Conservation (phyloP, 805 yeast genomes). For the Suhomyces xylopsoci region DNA sequence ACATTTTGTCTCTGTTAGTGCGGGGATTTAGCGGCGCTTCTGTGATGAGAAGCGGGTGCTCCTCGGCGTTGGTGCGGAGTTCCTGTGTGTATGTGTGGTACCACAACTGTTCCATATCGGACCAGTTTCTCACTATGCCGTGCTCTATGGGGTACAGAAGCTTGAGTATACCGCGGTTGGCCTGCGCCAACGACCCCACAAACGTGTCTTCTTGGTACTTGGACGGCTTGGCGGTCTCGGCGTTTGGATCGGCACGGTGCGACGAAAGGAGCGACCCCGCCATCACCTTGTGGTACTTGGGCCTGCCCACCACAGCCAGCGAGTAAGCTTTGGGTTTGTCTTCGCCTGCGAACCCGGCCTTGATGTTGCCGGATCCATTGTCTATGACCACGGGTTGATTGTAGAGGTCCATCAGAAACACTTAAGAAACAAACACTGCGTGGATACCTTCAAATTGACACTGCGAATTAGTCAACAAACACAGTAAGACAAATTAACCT, state of each 20-base stretch:
- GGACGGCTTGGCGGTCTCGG: constrained; percentile 7
- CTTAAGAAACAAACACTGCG: too few relatives aligned
- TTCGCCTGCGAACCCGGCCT: constrained; percentile 93
- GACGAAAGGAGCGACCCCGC: constrained; percentile 40
- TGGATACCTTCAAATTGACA: too few relatives aligned
- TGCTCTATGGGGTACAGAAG: constrained; percentile 72
- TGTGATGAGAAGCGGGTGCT: constrained; percentile 83
- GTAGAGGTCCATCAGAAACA: constrained; percentile 30
- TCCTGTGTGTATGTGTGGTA: constrained; percentile 57
- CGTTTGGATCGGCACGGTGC: constrained; percentile 8
- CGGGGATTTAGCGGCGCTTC: constrained; percentile 85
- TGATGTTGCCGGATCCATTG: constrained; percentile 76
- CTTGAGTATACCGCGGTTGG: constrained; percentile 70
- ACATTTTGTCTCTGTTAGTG: constrained; percentile 54
- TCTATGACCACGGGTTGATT: constrained; percentile 48
- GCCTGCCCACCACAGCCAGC: constrained; percentile 71
- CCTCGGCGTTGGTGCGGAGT: constrained; percentile 59
- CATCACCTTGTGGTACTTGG: constrained; percentile 82
- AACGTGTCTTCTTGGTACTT: constrained; percentile 47
- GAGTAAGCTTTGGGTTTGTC: constrained; percentile 68
- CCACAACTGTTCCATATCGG: constrained; percentile 84
- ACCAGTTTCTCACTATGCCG: constrained; percentile 81
- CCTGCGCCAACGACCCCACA: constrained; percentile 74
- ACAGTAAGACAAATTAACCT: too few relatives aligned
- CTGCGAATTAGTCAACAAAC: too few relatives aligned